Percentiles rank a stretch among this genome's conserved stretches.
phyloP scores from a whole-genome alignment of 495 filamentous ascomycete species.

The Neurospora discreta region DNA sequence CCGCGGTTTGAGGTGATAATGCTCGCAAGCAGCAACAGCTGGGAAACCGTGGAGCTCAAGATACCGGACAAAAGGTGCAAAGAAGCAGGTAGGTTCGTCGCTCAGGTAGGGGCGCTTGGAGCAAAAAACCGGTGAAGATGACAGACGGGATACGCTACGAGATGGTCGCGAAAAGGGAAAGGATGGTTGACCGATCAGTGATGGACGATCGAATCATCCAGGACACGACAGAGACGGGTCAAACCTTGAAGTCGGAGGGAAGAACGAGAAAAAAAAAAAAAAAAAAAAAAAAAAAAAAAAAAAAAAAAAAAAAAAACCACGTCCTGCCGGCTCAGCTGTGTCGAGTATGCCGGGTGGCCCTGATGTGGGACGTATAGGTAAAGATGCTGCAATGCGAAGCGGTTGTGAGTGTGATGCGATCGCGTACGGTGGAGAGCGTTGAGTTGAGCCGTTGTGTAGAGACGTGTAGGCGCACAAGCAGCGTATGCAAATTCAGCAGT shows the following conservation, averaged over 20 bases:
- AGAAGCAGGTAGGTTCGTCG: background rate
- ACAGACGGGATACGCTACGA: background rate
- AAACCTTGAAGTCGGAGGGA: too few species aligned
- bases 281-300: background rate
- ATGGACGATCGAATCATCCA: background rate
- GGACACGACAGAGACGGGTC: too few species aligned
- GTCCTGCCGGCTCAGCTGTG: background rate
- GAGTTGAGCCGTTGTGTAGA: background rate
- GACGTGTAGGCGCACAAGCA: constrained; percentile 1
- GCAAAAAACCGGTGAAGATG: background rate
- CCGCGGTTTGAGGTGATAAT: background rate
- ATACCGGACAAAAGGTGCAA: background rate
- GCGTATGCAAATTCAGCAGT: background rate
- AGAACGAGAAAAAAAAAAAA: too few species aligned
- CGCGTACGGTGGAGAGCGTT: background rate
- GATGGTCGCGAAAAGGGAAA: background rate
- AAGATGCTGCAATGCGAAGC: background rate
- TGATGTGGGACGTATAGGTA: background rate
- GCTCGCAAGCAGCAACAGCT: background rate
- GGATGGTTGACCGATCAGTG: background rate
- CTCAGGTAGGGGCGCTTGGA: background rate
- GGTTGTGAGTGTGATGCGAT: background rate
- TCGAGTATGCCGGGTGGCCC: background rate
- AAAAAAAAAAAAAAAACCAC: background rate
- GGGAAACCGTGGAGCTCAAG: background rate